Percentiles rank a stretch among this genome's conserved stretches.
Evolutionary conservation across 2,329 filamentous ascomycete genomes (phyloP).

Genomic region (Talaromyces sp.): DNA sequence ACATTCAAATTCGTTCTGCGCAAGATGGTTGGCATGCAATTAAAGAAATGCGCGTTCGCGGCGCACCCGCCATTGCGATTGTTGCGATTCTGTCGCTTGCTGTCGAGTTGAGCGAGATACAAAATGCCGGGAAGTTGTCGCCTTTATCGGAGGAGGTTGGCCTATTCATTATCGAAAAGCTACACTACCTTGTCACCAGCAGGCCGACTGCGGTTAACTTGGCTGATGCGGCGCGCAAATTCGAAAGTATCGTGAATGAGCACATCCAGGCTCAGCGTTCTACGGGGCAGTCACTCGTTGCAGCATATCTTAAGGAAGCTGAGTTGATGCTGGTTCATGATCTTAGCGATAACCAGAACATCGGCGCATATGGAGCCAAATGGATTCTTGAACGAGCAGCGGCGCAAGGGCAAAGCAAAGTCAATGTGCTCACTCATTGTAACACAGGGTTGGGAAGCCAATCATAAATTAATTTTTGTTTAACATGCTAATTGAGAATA

Average conservation of each 20-base stretch:
- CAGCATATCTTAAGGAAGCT: conserved; percentile 72
- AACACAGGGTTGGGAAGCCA: conserved; percentile 72
- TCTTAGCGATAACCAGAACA: conserved; percentile 78
- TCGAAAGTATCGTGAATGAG: conserved; percentile 63
- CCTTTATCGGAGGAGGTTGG: conserved; percentile 59
- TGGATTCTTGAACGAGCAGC: conserved; percentile 68
- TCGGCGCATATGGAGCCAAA: conserved; percentile 76
- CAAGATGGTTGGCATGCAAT: conserved; percentile 65
- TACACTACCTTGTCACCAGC: conserved; percentile 84
- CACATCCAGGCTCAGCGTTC: conserved; percentile 34
- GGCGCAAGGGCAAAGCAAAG: conserved; percentile 50
- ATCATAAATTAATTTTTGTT: neutral
- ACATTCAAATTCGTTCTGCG: conserved; percentile 52
- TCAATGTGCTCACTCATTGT: conserved; percentile 94
- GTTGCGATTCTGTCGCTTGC: conserved; percentile 89
- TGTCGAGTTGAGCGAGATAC: conserved; percentile 66
- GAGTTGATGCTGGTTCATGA: conserved; percentile 86
- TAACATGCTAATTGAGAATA: conserved; percentile 8
- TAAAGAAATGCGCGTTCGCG: conserved; percentile 63
- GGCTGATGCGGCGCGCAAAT: conserved; percentile 78
- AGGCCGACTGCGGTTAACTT: conserved; percentile 94
- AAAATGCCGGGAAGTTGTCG: conserved; percentile 40
- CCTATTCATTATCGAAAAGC: conserved; percentile 67
- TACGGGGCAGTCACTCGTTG: conserved; percentile 52
- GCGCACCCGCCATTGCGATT: conserved; percentile 93